A percentile compares a stretch with the other conserved stretches of the same genome.
These are phyloP conservation scores for Acrocalymma vagum DNA, from an alignment of 2,329 filamentous ascomycete genomes.

Conservation along the genomic window DNA sequence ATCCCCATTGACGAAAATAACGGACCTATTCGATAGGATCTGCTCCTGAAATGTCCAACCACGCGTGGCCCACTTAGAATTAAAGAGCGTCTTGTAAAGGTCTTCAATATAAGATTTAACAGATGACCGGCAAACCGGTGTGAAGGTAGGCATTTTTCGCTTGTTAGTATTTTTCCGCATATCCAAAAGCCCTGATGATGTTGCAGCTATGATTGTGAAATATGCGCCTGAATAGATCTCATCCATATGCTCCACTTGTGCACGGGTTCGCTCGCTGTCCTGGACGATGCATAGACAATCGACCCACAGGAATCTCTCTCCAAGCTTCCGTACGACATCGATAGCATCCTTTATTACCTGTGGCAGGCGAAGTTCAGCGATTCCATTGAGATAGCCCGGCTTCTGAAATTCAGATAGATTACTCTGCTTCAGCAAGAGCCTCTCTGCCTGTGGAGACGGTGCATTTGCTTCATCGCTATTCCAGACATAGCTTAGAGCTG, in stretches of 20 bases:
- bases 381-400: constrained; percentile 1
- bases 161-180: constrained; percentile 19
- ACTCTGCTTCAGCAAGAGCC: constrained; percentile 6
- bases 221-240: constrained; percentile 14
- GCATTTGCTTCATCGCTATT: constrained; percentile 4
- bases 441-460: background rate
- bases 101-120: background rate
- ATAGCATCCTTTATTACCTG: constrained; percentile 10
- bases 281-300: constrained; percentile 18
- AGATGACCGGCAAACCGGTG: background rate
- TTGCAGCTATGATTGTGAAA: constrained; percentile 16
- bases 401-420: constrained; percentile 11
- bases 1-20: constrained; percentile 11
- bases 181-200: constrained; percentile 6
- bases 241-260: constrained; percentile 16
- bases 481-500: constrained; percentile 20
- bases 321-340: constrained; percentile 8
- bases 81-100: constrained; percentile 4
- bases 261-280: constrained; percentile 3
- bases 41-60: constrained; percentile 19
- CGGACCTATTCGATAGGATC: constrained; percentile 11
- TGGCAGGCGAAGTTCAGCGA: constrained; percentile 1
- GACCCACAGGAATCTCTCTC: constrained; percentile 12
- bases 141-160: background rate
- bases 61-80: constrained; percentile 12